Base-by-base conservation (phyloP, 2,329 filamentous ascomycete species). In the Rutstroemia sp. region DNA sequence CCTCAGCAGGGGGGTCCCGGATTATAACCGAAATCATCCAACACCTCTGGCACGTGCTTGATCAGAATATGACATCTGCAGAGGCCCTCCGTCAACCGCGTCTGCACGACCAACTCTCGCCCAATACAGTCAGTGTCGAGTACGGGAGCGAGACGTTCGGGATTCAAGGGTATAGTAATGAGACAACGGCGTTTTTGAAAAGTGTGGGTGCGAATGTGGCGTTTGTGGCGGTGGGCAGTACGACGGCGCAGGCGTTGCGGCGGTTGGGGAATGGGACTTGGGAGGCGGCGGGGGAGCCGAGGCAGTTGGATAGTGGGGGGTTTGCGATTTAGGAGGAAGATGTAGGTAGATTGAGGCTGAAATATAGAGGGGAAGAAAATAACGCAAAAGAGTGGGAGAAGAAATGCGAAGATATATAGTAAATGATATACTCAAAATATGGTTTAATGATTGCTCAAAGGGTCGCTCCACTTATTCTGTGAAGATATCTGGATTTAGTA, bases 201-300 rank as follows among this genome's bases (percentile, higher is more conserved):
- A 66, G 67, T 0, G 67, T 78, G 40, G 82, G 82, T 0, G 81
- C 84, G 61, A 86, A 84, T 64, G 76, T 87, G 2, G 79, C 78
- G 0, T 86, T 78, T 75, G 71, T 84, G 14, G 76, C 75, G 0
- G 74, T 75, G 0, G 82, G 78, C 0, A 68, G 72, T 60, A 84
- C 80, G 59, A 74, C 77, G 4, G 82, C 80, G 3, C 84, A 96
- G 71, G 85, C 80, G 0, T 69, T 96, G 56, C 76, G 79, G 36
- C 70, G 80, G 48, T 63, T 83, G 51, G 65, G 64, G 0, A 84
- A 85, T 56, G 88, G 63, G 0, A 80, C 77, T 0, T 95, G 94
- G 69, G 87, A 92, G 73, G 88, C 88, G 3, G 88, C 82, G 1
- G 81, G 83, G 1, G 90, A 95, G 70, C 87, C 86, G 23, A 80